Evolutionary conservation across 2,329 filamentous ascomycete species (phyloP).

Genomic region (Acephala macrosclerotiorum): DNA sequence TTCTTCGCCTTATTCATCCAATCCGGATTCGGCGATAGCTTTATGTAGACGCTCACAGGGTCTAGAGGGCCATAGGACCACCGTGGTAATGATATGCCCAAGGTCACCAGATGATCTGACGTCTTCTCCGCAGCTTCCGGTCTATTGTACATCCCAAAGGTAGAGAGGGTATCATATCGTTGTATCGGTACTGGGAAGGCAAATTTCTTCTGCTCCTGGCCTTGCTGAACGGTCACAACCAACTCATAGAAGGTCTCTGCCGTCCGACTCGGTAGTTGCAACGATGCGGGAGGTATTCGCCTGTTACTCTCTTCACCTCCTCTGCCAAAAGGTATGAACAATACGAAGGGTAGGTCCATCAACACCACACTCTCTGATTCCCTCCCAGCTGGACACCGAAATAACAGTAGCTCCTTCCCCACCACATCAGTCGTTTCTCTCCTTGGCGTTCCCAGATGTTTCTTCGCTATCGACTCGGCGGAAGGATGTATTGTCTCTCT

Average conservation of each 20-base stretch:
- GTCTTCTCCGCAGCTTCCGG: conserved; percentile 88
- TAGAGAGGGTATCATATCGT: conserved; percentile 95
- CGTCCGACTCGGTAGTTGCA: conserved; percentile 91
- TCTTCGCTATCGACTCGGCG: conserved; percentile 92
- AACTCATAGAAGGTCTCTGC: conserved; percentile 97
- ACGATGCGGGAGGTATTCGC: conserved; percentile 88
- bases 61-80: conserved; percentile 98
- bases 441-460: conserved; percentile 86
- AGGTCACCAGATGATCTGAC: conserved; percentile 87
- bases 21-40: conserved; percentile 88
- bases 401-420: conserved; percentile 93
- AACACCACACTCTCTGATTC: conserved; percentile 89
- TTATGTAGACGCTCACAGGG: conserved; percentile 95
- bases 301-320: conserved; percentile 89
- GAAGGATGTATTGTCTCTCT: conserved; percentile 96
- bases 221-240: conserved; percentile 94
- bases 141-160: conserved; percentile 99
- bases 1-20: conserved; percentile 90
- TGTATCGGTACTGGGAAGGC: conserved; percentile 89
- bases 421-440: conserved; percentile 93
- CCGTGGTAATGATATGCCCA: conserved; percentile 89
- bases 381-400: conserved; percentile 82
- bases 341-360: conserved; percentile 96
- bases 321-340: conserved; percentile 95
- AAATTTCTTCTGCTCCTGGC: conserved; percentile 88